Evolutionary conservation across 495 filamentous ascomycete species (phyloP).

Genomic region (Hypoxylon rickii): DNA sequence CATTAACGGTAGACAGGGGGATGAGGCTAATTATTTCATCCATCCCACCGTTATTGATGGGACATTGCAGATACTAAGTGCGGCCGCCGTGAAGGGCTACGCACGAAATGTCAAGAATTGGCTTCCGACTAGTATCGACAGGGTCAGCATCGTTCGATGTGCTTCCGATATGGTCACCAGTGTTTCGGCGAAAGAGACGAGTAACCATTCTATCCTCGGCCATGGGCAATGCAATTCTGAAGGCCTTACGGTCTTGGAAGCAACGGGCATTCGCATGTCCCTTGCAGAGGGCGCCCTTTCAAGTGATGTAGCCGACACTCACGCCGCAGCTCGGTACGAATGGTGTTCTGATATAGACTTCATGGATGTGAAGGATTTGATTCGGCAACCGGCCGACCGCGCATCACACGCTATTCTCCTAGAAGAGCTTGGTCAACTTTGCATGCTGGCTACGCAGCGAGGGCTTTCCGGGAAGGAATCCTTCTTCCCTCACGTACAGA

Average conservation of each 20-base stretch:
- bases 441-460: constrained; percentile 11
- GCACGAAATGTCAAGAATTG: constrained; percentile 27
- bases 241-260: constrained; percentile 17
- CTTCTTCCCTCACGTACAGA: constrained; percentile 13
- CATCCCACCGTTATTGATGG: constrained; percentile 47
- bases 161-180: constrained; percentile 21
- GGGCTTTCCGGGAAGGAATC: not conserved
- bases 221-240: constrained; percentile 16
- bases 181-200: constrained; percentile 15
- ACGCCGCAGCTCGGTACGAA: constrained; percentile 32
- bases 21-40: constrained; percentile 36
- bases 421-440: constrained; percentile 30
- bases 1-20: constrained; percentile 20
- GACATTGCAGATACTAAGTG: constrained; percentile 40
- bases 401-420: constrained; percentile 5
- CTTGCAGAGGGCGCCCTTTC: constrained; percentile 27
- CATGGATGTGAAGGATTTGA: constrained; percentile 25
- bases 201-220: constrained; percentile 19
- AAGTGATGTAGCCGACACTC: constrained; percentile 18
- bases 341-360: constrained; percentile 40
- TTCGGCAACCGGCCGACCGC: constrained; percentile 16
- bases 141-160: constrained; percentile 25
- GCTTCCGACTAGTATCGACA: constrained; percentile 39
- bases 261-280: constrained; percentile 21
- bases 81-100: constrained; percentile 33